Conservation (phyloP, 495 filamentous ascomycete species). For the Talaromyces wortmannii region DNA sequence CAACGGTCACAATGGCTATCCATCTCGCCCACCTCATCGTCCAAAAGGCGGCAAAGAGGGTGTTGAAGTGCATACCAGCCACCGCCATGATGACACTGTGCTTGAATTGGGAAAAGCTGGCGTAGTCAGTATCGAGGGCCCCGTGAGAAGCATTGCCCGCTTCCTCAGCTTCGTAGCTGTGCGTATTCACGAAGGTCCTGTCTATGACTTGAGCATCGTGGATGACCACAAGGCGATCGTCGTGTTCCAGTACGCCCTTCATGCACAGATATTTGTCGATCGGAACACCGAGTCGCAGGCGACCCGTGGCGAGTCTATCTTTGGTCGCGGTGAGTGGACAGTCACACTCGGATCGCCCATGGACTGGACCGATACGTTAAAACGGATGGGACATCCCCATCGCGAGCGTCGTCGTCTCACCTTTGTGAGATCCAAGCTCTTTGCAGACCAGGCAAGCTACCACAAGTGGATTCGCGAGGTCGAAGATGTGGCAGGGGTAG, state of each 20-base stretch:
- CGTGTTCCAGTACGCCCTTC: conserved; percentile 21
- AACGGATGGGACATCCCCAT: conserved; percentile 24
- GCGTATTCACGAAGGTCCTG: conserved; percentile 24
- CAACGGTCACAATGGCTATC: neutral
- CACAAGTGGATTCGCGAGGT: conserved; percentile 25
- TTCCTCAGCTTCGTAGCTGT: conserved; percentile 17
- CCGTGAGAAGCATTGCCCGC: neutral
- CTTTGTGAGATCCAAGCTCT: conserved; percentile 24
- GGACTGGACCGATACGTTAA: conserved; percentile 23
- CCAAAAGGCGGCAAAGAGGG: neutral
- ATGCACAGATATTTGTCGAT: conserved; percentile 21
- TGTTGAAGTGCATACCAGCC: neutral
- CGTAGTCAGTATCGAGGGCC: conserved; percentile 17
- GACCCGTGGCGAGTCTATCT: conserved; percentile 14
- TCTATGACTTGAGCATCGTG: conserved; percentile 21
- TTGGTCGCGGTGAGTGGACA: conserved; percentile 16
- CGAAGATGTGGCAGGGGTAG: conserved; percentile 17
- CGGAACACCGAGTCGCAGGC: conserved; percentile 17
- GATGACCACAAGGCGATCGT: conserved; percentile 13
- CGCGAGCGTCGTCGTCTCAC: conserved; percentile 29
- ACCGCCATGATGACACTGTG: neutral
- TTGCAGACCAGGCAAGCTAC: conserved; percentile 17
- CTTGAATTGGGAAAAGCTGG: conserved; percentile 17
- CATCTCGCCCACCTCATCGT: neutral
- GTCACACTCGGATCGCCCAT: conserved; percentile 18